These are phyloP conservation scores for Arthrobotrys pseudoclavata DNA, from an alignment of 2,329 filamentous ascomycete genomes.

Conservation along the genomic window DNA sequence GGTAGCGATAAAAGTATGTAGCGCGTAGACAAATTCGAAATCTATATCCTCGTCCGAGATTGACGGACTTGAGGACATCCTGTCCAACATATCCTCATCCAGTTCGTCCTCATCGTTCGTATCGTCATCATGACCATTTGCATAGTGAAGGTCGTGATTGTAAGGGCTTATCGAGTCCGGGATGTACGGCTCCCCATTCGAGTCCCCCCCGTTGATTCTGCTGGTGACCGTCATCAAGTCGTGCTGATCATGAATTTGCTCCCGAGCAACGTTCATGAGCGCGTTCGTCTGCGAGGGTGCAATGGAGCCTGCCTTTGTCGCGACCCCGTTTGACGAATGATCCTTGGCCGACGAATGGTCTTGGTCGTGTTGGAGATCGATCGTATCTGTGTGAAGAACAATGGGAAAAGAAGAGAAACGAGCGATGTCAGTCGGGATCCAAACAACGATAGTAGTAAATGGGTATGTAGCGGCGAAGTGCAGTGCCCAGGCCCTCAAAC, in stretches of 20 bases:
- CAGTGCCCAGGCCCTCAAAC: slow-evolving; percentile 13
- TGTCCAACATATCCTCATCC: slow-evolving; percentile 97
- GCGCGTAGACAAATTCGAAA: slow-evolving; percentile 98
- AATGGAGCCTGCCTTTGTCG: slow-evolving; percentile 70
- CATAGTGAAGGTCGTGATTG: slow-evolving; percentile 70
- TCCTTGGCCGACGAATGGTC: slow-evolving; percentile 85
- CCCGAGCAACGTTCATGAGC: slow-evolving; percentile 82
- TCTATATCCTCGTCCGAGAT: slow-evolving; percentile 88
- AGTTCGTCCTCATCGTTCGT: slow-evolving; percentile 77
- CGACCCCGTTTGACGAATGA: slow-evolving; percentile 72
- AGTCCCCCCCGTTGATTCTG: slow-evolving; percentile 72
- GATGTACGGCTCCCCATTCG: slow-evolving; percentile 70
- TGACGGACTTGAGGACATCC: slow-evolving; percentile 97
- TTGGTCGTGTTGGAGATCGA: slow-evolving; percentile 87
- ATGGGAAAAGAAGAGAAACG: slow-evolving; percentile 36
- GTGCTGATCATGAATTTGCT: slow-evolving; percentile 79
- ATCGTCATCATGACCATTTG: slow-evolving; percentile 73
- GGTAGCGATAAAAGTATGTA: slow-evolving; percentile 97
- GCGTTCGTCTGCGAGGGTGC: slow-evolving; percentile 89
- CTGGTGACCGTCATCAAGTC: slow-evolving; percentile 69
- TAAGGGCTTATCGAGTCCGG: slow-evolving; percentile 66
- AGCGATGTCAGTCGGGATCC: slow-evolving; percentile 21
- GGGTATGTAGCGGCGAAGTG: slow-evolving; percentile 5
- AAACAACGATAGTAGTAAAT: slow-evolving; percentile 14
- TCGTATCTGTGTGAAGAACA: slow-evolving; percentile 76